Conservation (phyloP, 2,329 filamentous ascomycete species). For the Alternaria incomplexa region DNA sequence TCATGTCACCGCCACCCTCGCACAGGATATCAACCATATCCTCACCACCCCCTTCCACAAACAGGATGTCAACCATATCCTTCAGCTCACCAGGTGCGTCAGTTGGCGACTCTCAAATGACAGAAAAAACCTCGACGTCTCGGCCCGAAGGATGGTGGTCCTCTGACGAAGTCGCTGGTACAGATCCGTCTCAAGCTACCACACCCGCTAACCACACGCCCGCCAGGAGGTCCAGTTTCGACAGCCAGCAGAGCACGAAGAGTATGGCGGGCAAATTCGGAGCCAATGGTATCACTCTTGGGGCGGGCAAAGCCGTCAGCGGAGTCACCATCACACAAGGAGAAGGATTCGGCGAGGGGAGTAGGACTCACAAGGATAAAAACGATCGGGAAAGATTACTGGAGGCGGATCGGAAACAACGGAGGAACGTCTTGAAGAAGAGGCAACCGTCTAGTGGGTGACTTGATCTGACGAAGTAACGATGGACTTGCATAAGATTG, state of each 20-base stretch:
- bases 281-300: constrained; percentile 42
- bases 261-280: constrained; percentile 34
- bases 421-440: constrained; percentile 11
- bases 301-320: constrained; percentile 40
- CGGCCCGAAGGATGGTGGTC: constrained; percentile 50
- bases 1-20: constrained; percentile 31
- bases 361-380: neutral
- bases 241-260: constrained; percentile 35
- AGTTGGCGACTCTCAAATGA: constrained; percentile 34
- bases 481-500: neutral
- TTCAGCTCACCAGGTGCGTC: constrained; percentile 30
- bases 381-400: constrained; percentile 3
- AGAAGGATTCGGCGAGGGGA: constrained; percentile 18
- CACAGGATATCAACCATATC: constrained; percentile 13
- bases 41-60: neutral
- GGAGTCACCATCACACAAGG: constrained; percentile 29
- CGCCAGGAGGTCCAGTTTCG: constrained; percentile 26
- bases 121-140: constrained; percentile 36
- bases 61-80: constrained; percentile 16
- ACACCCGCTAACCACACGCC: constrained; percentile 20
- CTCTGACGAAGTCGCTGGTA: constrained; percentile 45
- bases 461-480: neutral
- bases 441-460: constrained; percentile 3
- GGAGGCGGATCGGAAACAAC: constrained; percentile 5
- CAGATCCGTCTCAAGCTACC: constrained; percentile 30